Conservation (phyloP, 169 alveolate species). For the Hammondia hammondi region DNA sequence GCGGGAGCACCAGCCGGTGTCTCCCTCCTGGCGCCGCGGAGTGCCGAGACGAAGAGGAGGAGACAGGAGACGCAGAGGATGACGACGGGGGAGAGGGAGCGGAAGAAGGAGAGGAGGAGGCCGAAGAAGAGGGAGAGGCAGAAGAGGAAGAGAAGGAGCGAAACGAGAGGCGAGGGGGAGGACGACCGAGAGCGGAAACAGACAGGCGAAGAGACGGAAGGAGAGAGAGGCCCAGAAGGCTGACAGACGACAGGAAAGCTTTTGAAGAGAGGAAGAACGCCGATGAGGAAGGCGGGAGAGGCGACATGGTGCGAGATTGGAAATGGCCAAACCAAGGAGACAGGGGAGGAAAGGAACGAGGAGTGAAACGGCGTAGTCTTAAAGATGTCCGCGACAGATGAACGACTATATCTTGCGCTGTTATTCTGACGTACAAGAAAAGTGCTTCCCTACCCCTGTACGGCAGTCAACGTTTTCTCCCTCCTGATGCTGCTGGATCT, state of each 20-base stretch:
- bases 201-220: not conserved
- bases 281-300: not conserved
- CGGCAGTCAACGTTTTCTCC: no score
- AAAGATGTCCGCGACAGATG: no score
- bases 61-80: not conserved
- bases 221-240: not conserved
- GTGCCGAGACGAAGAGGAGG: not conserved
- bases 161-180: not conserved
- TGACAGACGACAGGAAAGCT: not conserved
- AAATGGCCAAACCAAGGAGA: no score
- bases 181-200: not conserved
- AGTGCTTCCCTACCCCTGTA: no score
- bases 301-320: no score
- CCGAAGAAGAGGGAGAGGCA: not conserved
- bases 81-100: not conserved
- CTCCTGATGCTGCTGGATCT: no score
- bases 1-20: constrained; percentile 22
- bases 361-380: no score
- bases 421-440: no score
- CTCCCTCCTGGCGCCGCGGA: not conserved
- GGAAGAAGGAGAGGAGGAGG: not conserved
- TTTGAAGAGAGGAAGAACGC: not conserved
- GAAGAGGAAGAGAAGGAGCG: not conserved
- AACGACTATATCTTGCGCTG: no score
- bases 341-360: no score